Conservation (phyloP, 1,284 basidiomycete genomes). For the Sphaerobolus stellatus region DNA sequence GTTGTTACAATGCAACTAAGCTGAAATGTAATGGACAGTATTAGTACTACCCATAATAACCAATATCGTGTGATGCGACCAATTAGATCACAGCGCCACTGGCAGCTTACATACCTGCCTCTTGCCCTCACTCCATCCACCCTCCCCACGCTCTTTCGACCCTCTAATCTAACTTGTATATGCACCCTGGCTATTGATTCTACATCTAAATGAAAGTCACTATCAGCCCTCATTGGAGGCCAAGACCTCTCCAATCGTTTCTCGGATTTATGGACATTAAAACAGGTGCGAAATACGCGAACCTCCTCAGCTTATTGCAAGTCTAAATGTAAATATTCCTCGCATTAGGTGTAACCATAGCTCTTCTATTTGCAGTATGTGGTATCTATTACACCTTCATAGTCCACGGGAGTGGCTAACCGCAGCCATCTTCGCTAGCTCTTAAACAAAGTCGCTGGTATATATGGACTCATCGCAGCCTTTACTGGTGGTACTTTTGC, state of each 20-base stretch:
- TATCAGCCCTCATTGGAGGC: constrained; percentile 74
- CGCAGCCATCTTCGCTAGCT: constrained; percentile 48
- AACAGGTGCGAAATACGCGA: constrained; percentile 49
- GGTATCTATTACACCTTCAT: not conserved
- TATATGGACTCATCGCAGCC: constrained; percentile 93
- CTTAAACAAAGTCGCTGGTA: constrained; percentile 96
- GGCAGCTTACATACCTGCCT: not conserved
- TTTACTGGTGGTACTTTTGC: constrained; percentile 85
- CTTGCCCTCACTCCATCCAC: not conserved
- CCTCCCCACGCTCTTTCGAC: not conserved
- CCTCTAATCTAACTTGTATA: not conserved
- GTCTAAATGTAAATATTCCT: not conserved
- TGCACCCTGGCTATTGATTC: not conserved
- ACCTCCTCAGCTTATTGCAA: constrained; percentile 14
- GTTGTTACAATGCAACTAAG: not conserved
- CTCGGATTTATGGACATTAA: constrained; percentile 85
- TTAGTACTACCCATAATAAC: too few relatives aligned
- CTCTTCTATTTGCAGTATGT: constrained; percentile 82
- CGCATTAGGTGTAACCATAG: constrained; percentile 57
- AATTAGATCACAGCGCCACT: too few relatives aligned
- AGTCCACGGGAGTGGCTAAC: constrained; percentile 1
- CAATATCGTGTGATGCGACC: too few relatives aligned
- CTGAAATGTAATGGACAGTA: too few relatives aligned
- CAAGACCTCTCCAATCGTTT: constrained; percentile 79
- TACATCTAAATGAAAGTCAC: constrained; percentile 65